Conservation (phyloP, 768 basidiomycete species). For the Russula ochroleuca region DNA sequence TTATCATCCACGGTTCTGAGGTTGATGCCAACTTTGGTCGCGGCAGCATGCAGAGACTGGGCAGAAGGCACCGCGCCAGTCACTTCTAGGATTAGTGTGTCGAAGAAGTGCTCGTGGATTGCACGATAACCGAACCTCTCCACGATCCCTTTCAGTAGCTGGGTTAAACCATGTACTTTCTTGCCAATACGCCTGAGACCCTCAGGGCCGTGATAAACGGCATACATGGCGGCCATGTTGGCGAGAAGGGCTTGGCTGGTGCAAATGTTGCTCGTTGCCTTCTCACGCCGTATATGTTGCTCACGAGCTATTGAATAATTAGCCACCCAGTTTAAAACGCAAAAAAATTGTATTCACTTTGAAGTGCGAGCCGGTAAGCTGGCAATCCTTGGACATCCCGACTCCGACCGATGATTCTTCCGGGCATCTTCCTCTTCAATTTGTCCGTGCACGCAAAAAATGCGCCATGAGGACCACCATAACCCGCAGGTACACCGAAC, state of each 20-base stretch:
- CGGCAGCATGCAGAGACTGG: constrained; percentile 61
- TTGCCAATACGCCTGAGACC: constrained; percentile 81
- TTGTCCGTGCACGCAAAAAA: constrained; percentile 94
- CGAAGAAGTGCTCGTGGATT: constrained; percentile 78
- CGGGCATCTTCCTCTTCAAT: constrained; percentile 98
- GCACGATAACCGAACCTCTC: constrained; percentile 71
- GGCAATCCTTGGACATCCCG: constrained; percentile 78
- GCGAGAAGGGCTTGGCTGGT: constrained; percentile 96
- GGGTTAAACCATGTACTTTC: constrained; percentile 87
- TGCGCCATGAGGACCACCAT: constrained; percentile 94
- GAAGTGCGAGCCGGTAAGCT: constrained; percentile 89
- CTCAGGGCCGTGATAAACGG: constrained; percentile 90
- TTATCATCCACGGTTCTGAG: constrained; percentile 70
- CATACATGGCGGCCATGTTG: constrained; percentile 99
- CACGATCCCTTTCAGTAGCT: constrained; percentile 63
- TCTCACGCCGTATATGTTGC: constrained; percentile 96
- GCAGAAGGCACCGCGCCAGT: constrained; percentile 53
- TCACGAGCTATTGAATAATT: constrained; percentile 65
- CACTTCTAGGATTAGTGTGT: constrained; percentile 80
- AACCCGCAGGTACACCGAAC: constrained; percentile 96
- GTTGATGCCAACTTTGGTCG: constrained; percentile 69
- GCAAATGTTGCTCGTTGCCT: constrained; percentile 98
- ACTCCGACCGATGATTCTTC: constrained; percentile 87
- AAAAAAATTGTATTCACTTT: constrained; percentile 57
- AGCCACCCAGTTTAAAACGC: not conserved